Conservation (phyloP, 768 basidiomycete species). For the Auriscalpium orientale region DNA sequence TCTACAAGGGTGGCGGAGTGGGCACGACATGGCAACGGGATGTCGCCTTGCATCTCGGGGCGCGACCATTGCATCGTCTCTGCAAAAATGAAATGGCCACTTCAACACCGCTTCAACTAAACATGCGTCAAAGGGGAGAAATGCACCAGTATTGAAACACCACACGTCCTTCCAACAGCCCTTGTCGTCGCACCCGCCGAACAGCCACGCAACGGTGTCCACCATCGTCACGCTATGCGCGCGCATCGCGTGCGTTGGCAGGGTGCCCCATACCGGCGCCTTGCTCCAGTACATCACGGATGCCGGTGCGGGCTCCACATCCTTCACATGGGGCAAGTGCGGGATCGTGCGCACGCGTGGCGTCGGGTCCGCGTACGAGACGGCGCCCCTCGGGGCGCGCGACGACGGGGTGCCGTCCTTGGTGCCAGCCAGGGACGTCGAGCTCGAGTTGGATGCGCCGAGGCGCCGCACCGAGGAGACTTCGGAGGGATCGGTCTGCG, state of each 20-base stretch:
- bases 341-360: constrained; percentile 42
- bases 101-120: too few relatives aligned
- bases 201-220: constrained; percentile 77
- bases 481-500: constrained; percentile 4
- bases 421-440: constrained; percentile 11
- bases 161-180: constrained; percentile 70
- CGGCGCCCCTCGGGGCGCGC: constrained; percentile 1
- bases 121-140: background rate
- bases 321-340: constrained; percentile 52
- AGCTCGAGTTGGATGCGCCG: constrained; percentile 8
- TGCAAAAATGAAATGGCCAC: constrained; percentile 20
- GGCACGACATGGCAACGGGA: constrained; percentile 77
- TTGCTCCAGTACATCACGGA: constrained; percentile 83
- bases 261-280: constrained; percentile 66
- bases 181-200: constrained; percentile 84
- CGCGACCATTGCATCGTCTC: constrained; percentile 89
- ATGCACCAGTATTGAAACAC: constrained; percentile 75
- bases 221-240: constrained; percentile 82
- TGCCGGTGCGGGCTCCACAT: constrained; percentile 53
- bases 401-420: constrained; percentile 16
- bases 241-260: constrained; percentile 64
- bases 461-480: constrained; percentile 7
- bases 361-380: constrained; percentile 13
- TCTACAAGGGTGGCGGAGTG: constrained; percentile 84
- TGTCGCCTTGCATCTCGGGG: constrained; percentile 67